Percentiles rank a stretch among this genome's conserved stretches.
Conservation (phyloP, 306 rosid species). For the Quercus mongolica region DNA sequence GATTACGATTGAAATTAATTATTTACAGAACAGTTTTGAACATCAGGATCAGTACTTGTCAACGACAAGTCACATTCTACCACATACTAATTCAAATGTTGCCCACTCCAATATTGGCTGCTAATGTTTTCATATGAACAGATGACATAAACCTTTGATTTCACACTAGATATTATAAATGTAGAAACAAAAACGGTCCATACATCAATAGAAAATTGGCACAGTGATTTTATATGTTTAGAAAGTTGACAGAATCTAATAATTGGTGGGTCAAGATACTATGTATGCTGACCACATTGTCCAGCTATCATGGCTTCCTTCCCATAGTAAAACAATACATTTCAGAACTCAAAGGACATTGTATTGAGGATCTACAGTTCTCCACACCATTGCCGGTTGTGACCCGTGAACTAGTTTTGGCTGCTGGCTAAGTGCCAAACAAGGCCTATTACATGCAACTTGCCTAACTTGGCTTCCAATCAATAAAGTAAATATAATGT, state of each 20-base stretch:
- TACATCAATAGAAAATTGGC: too few species aligned
- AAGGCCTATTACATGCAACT: slow-evolving; percentile 28
- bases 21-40: too few species aligned
- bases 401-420: slow-evolving; percentile 41
- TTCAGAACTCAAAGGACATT: slow-evolving; percentile 7
- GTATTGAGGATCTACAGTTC: slow-evolving; percentile 17
- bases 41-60: too few species aligned
- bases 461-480: slow-evolving; percentile 28
- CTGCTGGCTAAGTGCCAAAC: slow-evolving; percentile 25
- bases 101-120: too few species aligned
- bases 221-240: neutral
- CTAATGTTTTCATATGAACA: too few species aligned
- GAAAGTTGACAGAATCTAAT: neutral
- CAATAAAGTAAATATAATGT: slow-evolving; percentile 17
- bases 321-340: slow-evolving; percentile 16
- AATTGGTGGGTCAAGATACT: slow-evolving; percentile 9
- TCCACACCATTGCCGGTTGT: neutral
- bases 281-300: neutral
- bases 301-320: slow-evolving; percentile 11
- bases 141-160: too few species aligned
- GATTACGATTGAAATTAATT: too few species aligned
- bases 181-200: too few species aligned
- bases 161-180: too few species aligned
- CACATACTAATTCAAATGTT: too few species aligned
- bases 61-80: too few species aligned